Evolutionary conservation across 768 basidiomycete species (phyloP).

Genomic region (Lyophyllum semitale): DNA sequence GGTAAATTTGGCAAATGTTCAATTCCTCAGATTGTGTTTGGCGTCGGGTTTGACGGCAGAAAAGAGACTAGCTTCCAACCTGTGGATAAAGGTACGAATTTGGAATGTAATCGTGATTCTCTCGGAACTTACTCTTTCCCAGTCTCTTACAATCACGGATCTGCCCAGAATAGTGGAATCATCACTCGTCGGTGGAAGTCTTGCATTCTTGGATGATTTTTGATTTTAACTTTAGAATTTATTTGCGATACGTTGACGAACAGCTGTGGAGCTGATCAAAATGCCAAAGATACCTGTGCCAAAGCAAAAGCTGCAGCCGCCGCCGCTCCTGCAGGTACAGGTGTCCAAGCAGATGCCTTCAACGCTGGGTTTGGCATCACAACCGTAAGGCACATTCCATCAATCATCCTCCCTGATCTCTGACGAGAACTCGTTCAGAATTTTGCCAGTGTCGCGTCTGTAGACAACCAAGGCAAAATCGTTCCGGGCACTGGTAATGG

Average conservation of each 20-base stretch:
- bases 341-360: slow-evolving; percentile 58
- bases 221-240: slow-evolving; percentile 32
- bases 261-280: slow-evolving; percentile 53
- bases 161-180: slow-evolving; percentile 56
- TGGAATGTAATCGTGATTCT: background rate
- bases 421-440: slow-evolving; percentile 23
- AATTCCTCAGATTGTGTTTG: slow-evolving; percentile 61
- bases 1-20: slow-evolving; percentile 58
- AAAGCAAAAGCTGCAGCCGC: slow-evolving; percentile 41
- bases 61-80: slow-evolving; percentile 64
- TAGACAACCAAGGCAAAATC: slow-evolving; percentile 41
- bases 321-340: slow-evolving; percentile 41
- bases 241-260: slow-evolving; percentile 58
- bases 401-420: slow-evolving; percentile 9
- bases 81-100: slow-evolving; percentile 41
- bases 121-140: background rate
- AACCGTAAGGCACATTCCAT: slow-evolving; percentile 28
- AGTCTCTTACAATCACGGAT: slow-evolving; percentile 54
- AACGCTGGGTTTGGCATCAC: slow-evolving; percentile 42
- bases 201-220: background rate
- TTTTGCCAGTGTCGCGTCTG: slow-evolving; percentile 36
- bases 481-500: slow-evolving; percentile 28
- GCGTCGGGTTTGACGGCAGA: slow-evolving; percentile 54
- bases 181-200: slow-evolving; percentile 41
- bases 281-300: slow-evolving; percentile 53